phyloP scores from a whole-genome alignment of 2,329 filamentous ascomycete species.

The Ceratocystis lukuohia region DNA sequence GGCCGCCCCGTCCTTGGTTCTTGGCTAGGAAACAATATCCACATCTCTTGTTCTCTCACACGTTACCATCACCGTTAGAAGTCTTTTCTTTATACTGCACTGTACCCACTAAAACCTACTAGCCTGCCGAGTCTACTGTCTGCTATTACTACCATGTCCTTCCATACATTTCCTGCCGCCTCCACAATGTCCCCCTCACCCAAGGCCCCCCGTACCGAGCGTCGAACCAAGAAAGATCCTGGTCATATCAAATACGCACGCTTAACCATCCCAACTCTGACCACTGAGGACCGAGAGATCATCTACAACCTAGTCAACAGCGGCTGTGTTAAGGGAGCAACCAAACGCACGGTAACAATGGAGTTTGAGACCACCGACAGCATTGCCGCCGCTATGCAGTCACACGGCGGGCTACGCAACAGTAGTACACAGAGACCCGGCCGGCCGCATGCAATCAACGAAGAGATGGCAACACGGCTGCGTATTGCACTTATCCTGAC shows the following conservation, averaged over 20 bases:
- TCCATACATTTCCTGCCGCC: neutral
- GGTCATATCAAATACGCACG: constrained; percentile 16
- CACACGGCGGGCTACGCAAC: neutral
- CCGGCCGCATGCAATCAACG: constrained; percentile 16
- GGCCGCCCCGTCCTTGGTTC: neutral
- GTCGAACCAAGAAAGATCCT: constrained; percentile 10
- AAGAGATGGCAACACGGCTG: constrained; percentile 15
- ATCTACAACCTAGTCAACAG: constrained; percentile 15
- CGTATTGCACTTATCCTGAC: constrained; percentile 16
- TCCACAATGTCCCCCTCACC: neutral
- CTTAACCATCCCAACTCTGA: constrained; percentile 15
- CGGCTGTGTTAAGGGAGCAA: constrained; percentile 11
- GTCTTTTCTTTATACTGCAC: neutral
- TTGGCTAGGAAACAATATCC: neutral
- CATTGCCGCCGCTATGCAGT: neutral
- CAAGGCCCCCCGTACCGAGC: neutral
- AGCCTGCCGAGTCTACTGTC: neutral
- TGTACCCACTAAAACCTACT: neutral
- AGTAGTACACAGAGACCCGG: constrained; percentile 6
- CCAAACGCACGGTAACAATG: constrained; percentile 9
- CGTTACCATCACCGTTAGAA: neutral
- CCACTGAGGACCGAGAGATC: constrained; percentile 10
- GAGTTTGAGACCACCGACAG: constrained; percentile 9
- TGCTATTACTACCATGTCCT: neutral
- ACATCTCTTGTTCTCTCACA: neutral